Evolutionary conservation across 2,329 filamentous ascomycete species (phyloP), one percentile per base, ranked within the genome.

Genomic region (Microcyclosporella mali): DNA sequence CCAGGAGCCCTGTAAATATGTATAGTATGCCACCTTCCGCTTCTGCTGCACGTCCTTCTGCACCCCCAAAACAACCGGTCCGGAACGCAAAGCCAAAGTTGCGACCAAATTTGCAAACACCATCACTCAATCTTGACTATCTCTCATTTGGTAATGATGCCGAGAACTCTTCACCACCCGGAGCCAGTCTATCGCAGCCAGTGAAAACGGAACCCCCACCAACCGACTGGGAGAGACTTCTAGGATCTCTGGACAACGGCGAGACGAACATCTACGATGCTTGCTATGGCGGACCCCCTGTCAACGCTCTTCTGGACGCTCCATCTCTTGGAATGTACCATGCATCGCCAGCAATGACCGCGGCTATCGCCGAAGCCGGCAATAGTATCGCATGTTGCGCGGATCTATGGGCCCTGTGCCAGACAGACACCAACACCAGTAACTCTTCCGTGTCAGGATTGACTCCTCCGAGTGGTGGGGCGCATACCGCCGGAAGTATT

Each of bases 221-320:
- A 7, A 72, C 79, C 0, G 86, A 92, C 55, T 94, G 88, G 88
- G 88, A 94, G 62, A 79, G 82, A 1, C 73, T 94, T 0, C 73
- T 94, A 2, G 82, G 84, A 3, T 83, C 82, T 16, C 80, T 94
- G 62, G 88, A 94, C 55, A 81, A 81, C 28, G 86, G 86, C 1
- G 77, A 83, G 51, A 79, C 82, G 41, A 94, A 90, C 58, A 83
- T 94, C n/a, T 92, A 87, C 63, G 83, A 88, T 58, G 82, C 82
- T 31, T 87, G 88, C 42, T 88, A 88, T 53, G 85, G 84, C 29
- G 84, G 84, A 0, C 73, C 75, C 8, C 72, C 71, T 6, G 64
- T 65, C 31, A 61, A 65, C 17, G 55, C 65, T 70, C 48, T 68
- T 3, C 61, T 73, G 25, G 67, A 72, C 27, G 42, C 44, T 3